Percentiles rank a stretch among this genome's conserved stretches.
Conservation (phyloP, 257 asterid genomes). For the Przewalskia tangutica region DNA sequence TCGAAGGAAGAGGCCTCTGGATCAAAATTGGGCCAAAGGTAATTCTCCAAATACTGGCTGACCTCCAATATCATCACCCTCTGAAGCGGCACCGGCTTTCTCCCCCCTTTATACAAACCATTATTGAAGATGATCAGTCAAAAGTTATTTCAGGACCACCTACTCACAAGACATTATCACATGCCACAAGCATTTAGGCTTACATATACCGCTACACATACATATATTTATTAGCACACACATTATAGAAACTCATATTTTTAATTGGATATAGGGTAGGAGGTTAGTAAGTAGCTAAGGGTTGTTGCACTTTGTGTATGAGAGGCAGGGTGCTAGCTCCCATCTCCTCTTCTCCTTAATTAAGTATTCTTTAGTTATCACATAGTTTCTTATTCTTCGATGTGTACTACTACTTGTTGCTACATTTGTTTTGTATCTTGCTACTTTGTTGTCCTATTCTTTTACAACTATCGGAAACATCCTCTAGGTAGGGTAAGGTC, state of each 20-base stretch:
- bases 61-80: slow-evolving; percentile 98
- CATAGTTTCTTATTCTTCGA: too few species aligned
- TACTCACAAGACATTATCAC: slow-evolving; percentile 9
- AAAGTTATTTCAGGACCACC: background rate
- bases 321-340: too few species aligned
- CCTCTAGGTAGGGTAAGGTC: too few species aligned
- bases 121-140: background rate
- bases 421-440: too few species aligned
- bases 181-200: background rate
- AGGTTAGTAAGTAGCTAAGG: too few species aligned
- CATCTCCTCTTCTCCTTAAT: too few species aligned
- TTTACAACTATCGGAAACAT: too few species aligned
- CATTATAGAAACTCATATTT: background rate
- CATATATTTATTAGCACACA: background rate
- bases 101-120: slow-evolving; percentile 48
- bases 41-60: slow-evolving; percentile 94
- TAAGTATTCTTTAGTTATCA: too few species aligned
- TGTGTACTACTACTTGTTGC: too few species aligned
- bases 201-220: background rate
- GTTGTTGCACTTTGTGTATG: too few species aligned
- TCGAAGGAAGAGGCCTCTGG: slow-evolving; percentile 85
- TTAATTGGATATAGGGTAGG: too few species aligned
- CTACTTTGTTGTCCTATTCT: too few species aligned
- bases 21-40: slow-evolving; percentile 87
- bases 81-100: slow-evolving; percentile 87